Conservation (phyloP, 441 rosid genomes). For the Populus tomentosa region DNA sequence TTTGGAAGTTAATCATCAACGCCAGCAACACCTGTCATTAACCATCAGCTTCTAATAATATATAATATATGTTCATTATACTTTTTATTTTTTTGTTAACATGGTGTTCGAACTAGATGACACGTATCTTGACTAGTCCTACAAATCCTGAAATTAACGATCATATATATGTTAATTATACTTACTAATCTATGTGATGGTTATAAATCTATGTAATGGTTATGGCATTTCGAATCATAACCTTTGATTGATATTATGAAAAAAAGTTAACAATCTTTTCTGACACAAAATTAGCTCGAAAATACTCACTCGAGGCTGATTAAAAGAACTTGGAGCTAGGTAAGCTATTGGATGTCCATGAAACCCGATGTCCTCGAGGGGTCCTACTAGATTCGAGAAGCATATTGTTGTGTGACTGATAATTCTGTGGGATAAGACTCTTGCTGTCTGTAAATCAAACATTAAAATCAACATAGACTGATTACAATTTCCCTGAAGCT, state of each 20-base stretch:
- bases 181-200: no score
- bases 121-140: no score
- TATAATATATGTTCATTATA: background rate
- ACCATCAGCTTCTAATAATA: background rate
- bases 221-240: no score
- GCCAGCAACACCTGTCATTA: conserved; percentile 20
- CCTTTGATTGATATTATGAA: no score
- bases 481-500: no score
- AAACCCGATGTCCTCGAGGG: conserved; percentile 18
- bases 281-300: background rate
- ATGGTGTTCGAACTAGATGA: no score
- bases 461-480: background rate
- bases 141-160: no score
- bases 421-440: conserved; percentile 11
- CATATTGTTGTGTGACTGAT: conserved; percentile 19
- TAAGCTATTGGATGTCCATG: conserved; percentile 18
- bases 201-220: no score
- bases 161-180: no score
- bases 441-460: conserved; percentile 7
- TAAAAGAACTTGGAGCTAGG: conserved; percentile 22
- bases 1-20: conserved; percentile 37
- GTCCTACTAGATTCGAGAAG: conserved; percentile 25
- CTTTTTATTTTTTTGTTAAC: no score
- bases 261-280: background rate
- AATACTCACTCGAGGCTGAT: conserved; percentile 18